Evolutionary conservation across 2,329 filamentous ascomycete species (phyloP).

Genomic region (Colletotrichum kahawae): DNA sequence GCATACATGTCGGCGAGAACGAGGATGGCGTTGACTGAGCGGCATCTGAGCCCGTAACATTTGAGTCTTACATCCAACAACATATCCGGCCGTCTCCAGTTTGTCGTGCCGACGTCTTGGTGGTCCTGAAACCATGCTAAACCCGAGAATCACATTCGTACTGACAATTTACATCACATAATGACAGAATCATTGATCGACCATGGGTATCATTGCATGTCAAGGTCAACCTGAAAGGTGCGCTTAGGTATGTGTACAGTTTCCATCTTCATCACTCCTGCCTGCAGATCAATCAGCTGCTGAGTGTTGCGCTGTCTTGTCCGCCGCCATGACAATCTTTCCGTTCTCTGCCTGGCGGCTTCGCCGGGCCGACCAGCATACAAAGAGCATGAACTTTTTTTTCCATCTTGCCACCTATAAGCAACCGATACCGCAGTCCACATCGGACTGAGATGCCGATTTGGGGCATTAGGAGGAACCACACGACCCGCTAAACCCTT

Average conservation of each 20-base stretch:
- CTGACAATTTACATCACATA: background rate
- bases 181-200: background rate
- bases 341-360: background rate
- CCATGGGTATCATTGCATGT: conserved; percentile 26
- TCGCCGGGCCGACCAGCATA: background rate
- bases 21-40: background rate
- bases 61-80: too few species aligned
- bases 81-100: too few species aligned
- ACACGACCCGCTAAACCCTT: background rate
- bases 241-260: background rate
- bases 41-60: background rate
- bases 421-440: background rate
- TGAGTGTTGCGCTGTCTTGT: background rate
- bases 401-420: background rate
- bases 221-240: conserved; percentile 18
- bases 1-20: background rate
- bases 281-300: conserved; percentile 6
- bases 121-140: background rate
- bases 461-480: background rate
- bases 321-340: conserved; percentile 11
- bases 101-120: background rate
- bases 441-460: background rate
- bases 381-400: conserved; percentile 6
- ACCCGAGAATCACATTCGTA: background rate
- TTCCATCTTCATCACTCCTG: background rate